A percentile compares a stretch with the other conserved stretches of the same genome.
These are phyloP conservation scores for Chiua sp. DNA, from an alignment of 1,284 basidiomycete species.

Conservation along the genomic window DNA sequence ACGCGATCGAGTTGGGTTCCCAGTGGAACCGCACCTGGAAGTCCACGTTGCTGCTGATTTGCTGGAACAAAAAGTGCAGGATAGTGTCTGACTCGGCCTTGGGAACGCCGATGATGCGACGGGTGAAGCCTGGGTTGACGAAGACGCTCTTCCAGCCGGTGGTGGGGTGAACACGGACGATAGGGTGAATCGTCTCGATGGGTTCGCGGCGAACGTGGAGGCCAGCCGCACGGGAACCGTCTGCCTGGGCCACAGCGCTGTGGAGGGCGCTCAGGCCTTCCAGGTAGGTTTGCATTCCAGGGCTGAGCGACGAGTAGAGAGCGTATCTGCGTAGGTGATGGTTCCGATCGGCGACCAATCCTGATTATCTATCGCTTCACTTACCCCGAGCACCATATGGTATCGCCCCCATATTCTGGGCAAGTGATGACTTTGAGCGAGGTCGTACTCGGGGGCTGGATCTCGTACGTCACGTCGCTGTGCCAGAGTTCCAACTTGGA, in stretches of 20 bases:
- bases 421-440: slow-evolving; percentile 70
- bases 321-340: slow-evolving; percentile 51
- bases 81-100: slow-evolving; percentile 82
- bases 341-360: slow-evolving; percentile 2
- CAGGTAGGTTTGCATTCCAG: slow-evolving; percentile 68
- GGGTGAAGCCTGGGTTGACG: slow-evolving; percentile 76
- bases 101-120: slow-evolving; percentile 74
- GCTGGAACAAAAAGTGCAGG: slow-evolving; percentile 72
- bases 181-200: slow-evolving; percentile 71
- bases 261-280: slow-evolving; percentile 71
- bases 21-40: slow-evolving; percentile 77
- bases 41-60: slow-evolving; percentile 71
- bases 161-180: slow-evolving; percentile 78
- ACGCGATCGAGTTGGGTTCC: slow-evolving; percentile 68
- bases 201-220: slow-evolving; percentile 67
- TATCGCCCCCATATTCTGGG: slow-evolving; percentile 72
- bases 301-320: slow-evolving; percentile 73
- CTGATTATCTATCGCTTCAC: slow-evolving; percentile 57
- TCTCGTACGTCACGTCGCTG: slow-evolving; percentile 81
- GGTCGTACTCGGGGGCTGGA: slow-evolving; percentile 73
- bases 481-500: slow-evolving; percentile 86
- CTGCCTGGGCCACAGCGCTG: slow-evolving; percentile 70
- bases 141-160: slow-evolving; percentile 84
- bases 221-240: slow-evolving; percentile 70
- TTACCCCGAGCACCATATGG: slow-evolving; percentile 73